Evolutionary conservation across 2,329 filamentous ascomycete genomes (phyloP).

Genomic region (Colletotrichum sp.): DNA sequence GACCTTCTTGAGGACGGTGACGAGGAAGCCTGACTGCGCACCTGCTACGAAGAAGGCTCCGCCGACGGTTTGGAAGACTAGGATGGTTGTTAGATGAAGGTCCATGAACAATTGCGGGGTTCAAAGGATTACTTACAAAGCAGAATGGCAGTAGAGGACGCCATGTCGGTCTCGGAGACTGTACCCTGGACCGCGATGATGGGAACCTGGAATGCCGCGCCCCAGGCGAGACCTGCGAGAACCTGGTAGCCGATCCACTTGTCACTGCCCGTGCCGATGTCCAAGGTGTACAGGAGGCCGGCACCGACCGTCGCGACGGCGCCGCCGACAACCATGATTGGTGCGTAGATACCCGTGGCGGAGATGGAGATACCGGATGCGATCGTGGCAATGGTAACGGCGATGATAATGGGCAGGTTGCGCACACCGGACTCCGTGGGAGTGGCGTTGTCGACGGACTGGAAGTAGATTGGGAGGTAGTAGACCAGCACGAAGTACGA

Average conservation of each 20-base stretch:
- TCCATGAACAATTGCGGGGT: neutral
- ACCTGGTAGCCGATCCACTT: conserved; percentile 61
- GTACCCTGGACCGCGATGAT: conserved; percentile 54
- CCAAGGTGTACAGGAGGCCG: conserved; percentile 47
- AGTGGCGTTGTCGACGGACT: conserved; percentile 42
- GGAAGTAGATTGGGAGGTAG: conserved; percentile 53
- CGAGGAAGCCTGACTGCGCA: conserved; percentile 51
- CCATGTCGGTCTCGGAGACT: conserved; percentile 44
- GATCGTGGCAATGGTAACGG: conserved; percentile 46
- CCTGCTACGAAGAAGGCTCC: conserved; percentile 55
- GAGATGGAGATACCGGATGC: conserved; percentile 43
- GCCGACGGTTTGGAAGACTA: conserved; percentile 54
- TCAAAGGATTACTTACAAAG: conserved; percentile 30
- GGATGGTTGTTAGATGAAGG: neutral
- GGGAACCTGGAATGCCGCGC: conserved; percentile 51
- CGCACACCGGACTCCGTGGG: conserved; percentile 46
- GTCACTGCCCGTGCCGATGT: conserved; percentile 39
- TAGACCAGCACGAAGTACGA: conserved; percentile 50
- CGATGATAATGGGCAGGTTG: conserved; percentile 50
- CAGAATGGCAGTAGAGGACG: conserved; percentile 51
- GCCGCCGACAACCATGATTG: conserved; percentile 49
- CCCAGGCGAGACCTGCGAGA: conserved; percentile 52
- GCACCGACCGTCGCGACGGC: conserved; percentile 46
- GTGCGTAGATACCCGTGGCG: conserved; percentile 44
- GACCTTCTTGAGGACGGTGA: conserved; percentile 43